Evolutionary conservation across 768 basidiomycete species (phyloP), one percentile per base, ranked within the genome.

Genomic region (Hortiboletus campestris): DNA sequence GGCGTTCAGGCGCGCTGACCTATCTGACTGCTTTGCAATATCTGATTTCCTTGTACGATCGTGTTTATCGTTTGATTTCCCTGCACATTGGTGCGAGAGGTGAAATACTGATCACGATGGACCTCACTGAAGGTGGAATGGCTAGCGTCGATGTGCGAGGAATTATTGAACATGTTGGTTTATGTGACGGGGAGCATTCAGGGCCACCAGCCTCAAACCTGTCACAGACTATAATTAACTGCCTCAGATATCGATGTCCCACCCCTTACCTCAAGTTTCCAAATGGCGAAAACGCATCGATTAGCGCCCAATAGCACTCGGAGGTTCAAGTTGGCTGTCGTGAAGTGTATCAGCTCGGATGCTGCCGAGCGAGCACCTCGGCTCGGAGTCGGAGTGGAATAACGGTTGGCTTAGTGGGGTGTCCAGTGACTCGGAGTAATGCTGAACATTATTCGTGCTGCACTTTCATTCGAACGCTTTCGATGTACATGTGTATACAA

Each of bases 71-170:
- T 63, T 29, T 63, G 63, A 31, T 46, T 46, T 2, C 62, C 61
- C 3, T 63, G 55, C 5, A 63, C 57, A 11, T 5, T 46, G 5
- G 42, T 2, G 4, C 34, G 35, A 43, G 56, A 35, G 5, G 20
- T 59, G 40, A 56, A 50, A 40, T 58, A 55, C 47, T 59, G 56
- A 28, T 61, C 53, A 6, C 34, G 49, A 35, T 61, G 56, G 28
- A 63, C 58, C 28, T 63, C 62, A 12, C 49, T 63, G 39, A 63
- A 62, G 2, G 57, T 62, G n/a, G 61, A 63, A 41, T 53, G 59
- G 20, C 56, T 61, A 5, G 60, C 56, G 12, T 62, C 56, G 42
- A 63, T 35, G 31, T 62, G 31, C 4, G 56, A 51, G 4, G 62
- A 55, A 42, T 62, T 60, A 41, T 60, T 60, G 55, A 62, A 62